A percentile compares a stretch with the other conserved stretches of the same genome.
These are phyloP conservation scores for Aaosphaeria arxii DNA, from an alignment of 2,329 filamentous ascomycete species.

Conservation along the genomic window DNA sequence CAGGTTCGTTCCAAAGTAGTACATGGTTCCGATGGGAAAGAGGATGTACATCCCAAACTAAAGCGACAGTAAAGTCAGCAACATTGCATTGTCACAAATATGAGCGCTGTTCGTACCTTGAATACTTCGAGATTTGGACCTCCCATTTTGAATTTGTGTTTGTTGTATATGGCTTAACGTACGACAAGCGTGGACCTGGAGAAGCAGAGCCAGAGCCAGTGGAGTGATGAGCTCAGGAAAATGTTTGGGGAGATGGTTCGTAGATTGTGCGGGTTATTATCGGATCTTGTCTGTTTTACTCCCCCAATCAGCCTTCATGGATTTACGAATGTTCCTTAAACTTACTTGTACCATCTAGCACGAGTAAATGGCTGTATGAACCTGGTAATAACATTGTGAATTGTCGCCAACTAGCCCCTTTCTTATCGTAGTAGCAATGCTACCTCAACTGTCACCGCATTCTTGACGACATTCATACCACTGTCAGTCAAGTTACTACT, in stretches of 20 bases:
- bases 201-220: background rate
- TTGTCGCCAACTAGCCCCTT: no score
- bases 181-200: conserved; percentile 1
- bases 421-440: no score
- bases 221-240: conserved; percentile 2
- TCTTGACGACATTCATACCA: no score
- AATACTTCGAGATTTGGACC: conserved; percentile 92
- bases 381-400: no score
- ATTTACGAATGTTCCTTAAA: no score
- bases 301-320: no score
- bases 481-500: no score
- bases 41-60: conserved; percentile 98
- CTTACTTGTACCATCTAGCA: no score
- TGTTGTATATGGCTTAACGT: background rate
- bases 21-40: conserved; percentile 99
- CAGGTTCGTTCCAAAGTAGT: conserved; percentile 98
- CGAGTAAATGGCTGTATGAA: no score
- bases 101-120: conserved; percentile 61
- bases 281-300: background rate
- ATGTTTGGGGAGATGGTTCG: conserved; percentile 15
- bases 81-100: background rate
- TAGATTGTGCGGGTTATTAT: conserved; percentile 8
- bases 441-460: no score
- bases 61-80: background rate
- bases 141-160: conserved; percentile 55